A percentile compares a stretch with the other conserved stretches of the same genome.
Evolutionary conservation across 805 yeast species (phyloP).

Genomic region (Myxozyma kluyveri): DNA sequence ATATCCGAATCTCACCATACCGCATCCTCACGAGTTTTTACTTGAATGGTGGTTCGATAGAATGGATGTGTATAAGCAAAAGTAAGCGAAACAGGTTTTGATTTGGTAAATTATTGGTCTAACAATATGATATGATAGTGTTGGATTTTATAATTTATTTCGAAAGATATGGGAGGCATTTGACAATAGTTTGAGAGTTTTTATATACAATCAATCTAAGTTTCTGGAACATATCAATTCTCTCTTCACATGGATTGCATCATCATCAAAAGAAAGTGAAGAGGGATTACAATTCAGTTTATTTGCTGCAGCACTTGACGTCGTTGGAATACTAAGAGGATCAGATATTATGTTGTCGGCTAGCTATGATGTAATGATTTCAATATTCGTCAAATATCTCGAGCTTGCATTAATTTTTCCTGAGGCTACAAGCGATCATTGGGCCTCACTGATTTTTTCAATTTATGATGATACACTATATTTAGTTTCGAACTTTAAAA

Average conservation of each 20-base stretch:
- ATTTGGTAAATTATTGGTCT: not conserved
- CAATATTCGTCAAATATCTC: constrained; percentile 10
- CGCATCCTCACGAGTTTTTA: constrained; percentile 37
- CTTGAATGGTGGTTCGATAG: constrained; percentile 41
- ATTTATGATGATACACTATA: constrained; percentile 19
- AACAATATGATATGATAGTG: constrained; percentile 2
- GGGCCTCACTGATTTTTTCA: constrained; percentile 2
- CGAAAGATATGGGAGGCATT: constrained; percentile 5
- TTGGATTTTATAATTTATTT: constrained; percentile 18
- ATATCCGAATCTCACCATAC: constrained; percentile 32
- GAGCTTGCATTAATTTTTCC: not conserved
- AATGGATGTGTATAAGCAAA: constrained; percentile 41
- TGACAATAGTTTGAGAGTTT: not conserved
- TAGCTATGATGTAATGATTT: constrained; percentile 9
- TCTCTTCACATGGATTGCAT: not conserved
- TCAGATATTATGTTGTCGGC: constrained; percentile 15
- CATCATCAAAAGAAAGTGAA: not conserved
- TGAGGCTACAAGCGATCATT: not conserved
- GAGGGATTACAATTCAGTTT: not conserved
- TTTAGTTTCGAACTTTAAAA: constrained; percentile 19
- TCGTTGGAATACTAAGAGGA: not conserved
- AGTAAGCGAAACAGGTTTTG: constrained; percentile 5
- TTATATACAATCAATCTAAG: constrained; percentile 16
- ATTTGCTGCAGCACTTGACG: constrained; percentile 2
- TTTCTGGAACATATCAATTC: constrained; percentile 14